Evolutionary conservation across 805 yeast species (phyloP).

Genomic region (Kurtzmaniella cleridarum): DNA sequence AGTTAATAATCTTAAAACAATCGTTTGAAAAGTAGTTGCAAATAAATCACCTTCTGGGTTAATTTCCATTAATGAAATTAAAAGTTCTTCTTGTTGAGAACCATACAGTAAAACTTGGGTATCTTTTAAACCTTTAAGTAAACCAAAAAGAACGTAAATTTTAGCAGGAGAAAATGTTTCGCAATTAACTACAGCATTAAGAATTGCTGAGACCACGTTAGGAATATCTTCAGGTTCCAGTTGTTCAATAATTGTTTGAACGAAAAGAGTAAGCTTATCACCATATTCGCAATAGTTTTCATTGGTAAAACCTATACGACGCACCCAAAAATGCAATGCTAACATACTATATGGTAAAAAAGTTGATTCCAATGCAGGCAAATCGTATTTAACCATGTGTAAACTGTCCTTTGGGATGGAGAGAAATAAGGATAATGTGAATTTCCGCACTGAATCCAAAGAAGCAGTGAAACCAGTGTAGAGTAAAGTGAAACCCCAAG

Average conservation of each 20-base stretch:
- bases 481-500: conserved; percentile 71
- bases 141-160: conserved; percentile 53
- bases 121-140: conserved; percentile 44
- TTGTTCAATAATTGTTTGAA: conserved; percentile 30
- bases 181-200: conserved; percentile 44
- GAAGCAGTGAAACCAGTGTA: conserved; percentile 73
- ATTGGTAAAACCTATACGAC: conserved; percentile 19
- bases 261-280: conserved; percentile 40
- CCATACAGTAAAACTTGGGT: conserved; percentile 20
- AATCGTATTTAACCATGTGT: conserved; percentile 25
- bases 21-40: conserved; percentile 45
- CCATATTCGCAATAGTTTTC: conserved; percentile 53
- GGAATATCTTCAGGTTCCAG: conserved; percentile 18
- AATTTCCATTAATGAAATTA: conserved; percentile 24
- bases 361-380: conserved; percentile 39
- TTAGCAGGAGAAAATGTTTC: conserved; percentile 67
- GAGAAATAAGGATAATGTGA: conserved; percentile 51
- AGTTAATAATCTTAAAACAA: conserved; percentile 42
- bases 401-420: conserved; percentile 44
- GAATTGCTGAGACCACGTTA: conserved; percentile 19
- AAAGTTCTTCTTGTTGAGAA: conserved; percentile 18
- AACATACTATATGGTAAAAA: conserved; percentile 58
- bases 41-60: conserved; percentile 49
- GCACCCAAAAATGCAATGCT: conserved; percentile 55
- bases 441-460: conserved; percentile 71